Base-by-base conservation (phyloP, 306 rosid species). In the Cotoneaster glaucophyllus region DNA sequence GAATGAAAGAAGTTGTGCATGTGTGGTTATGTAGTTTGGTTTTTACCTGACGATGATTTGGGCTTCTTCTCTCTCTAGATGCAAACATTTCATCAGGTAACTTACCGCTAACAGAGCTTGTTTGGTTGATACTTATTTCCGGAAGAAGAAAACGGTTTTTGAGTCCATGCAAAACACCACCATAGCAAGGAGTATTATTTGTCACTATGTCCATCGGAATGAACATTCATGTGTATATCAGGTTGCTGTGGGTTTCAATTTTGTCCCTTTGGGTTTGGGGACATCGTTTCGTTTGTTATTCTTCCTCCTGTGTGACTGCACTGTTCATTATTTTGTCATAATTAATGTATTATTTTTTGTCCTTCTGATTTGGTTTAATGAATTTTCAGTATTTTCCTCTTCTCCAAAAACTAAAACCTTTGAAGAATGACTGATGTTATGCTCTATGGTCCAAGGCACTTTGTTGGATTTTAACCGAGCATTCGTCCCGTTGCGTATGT, bases 11-110 rank as follows among this genome's bases (percentile, higher is more conserved):
- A 77, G 86, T 59, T 93, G 98, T 85, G 74, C 90, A 2, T 93
- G 98, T 80, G 74, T 89, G 56, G 84, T 93, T 69, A 91, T 93
- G 98, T 93, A 91, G 87, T 84, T 81, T 57, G 79, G 80, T 53
- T 52, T 77, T 69, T 84, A 63, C 78, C 74, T 48, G 82, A 74
- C 72, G 83, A 70, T 75, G 79, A 80, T 69, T 26, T 75, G 83
- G 57, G 84, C 81, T 67, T 48, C 58, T 79, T 64, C 64, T 81
- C 70, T 44, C 63, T 22, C 41, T 70, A 17, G 43, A 32, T 54
- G 71, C 43, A 39, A 50, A 70, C 31, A 80, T 34, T 74, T 83
- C 78, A 64, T 69, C 74, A 64, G 61, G 74, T 67, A 73, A 75
- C 67, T 14, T 75, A 64, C 74, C 17, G 82, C 81, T 70, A 77